Conservation (phyloP, 2,329 filamentous ascomycete genomes). For the Sporothrix luriei region DNA sequence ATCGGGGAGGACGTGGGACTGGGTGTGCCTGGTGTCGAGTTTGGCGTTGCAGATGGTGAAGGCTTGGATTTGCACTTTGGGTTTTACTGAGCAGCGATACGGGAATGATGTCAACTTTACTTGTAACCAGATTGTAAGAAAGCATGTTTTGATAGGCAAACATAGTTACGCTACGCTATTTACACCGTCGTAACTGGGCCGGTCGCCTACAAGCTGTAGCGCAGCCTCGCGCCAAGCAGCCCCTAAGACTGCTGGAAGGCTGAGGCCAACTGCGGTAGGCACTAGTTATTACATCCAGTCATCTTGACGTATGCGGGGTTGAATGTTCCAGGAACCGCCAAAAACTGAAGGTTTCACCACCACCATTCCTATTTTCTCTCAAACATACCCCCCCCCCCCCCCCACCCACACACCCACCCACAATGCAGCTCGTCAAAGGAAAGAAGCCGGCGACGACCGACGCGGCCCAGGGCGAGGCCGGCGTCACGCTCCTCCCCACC, state of each 20-base stretch:
- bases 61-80: constrained; percentile 19
- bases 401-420: neutral
- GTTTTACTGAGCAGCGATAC: neutral
- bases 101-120: neutral
- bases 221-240: neutral
- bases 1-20: neutral
- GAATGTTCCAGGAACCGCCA: too few relatives aligned
- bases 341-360: too few relatives aligned
- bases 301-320: neutral
- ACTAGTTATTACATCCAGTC: too few relatives aligned
- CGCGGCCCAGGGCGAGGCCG: constrained; percentile 44
- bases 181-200: neutral
- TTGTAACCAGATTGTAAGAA: neutral
- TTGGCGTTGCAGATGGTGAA: constrained; percentile 10
- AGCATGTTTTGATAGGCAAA: neutral
- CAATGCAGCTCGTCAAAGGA: constrained; percentile 41
- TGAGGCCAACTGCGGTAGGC: too few relatives aligned
- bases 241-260: neutral
- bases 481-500: constrained; percentile 47
- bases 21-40: constrained; percentile 15
- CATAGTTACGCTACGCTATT: too few relatives aligned
- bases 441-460: constrained; percentile 46
- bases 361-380: neutral
- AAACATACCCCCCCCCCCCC: too few relatives aligned
- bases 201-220: neutral